phyloP scores from a whole-genome alignment of 2,329 filamentous ascomycete species.

The Magnaporthales sp. region DNA sequence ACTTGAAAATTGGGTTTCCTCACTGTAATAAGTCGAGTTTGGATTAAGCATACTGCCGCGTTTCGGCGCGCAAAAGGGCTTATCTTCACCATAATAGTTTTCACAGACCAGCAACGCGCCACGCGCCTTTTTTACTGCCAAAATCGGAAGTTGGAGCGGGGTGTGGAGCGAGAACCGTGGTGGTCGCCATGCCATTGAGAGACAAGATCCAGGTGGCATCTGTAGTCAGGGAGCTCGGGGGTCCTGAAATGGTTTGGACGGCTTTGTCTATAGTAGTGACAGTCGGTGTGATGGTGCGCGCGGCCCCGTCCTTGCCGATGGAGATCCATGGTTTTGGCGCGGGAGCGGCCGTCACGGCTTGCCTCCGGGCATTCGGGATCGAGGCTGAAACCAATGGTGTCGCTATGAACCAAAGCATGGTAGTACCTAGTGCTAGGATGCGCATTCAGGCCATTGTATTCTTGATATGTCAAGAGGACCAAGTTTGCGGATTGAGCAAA shows the following conservation, averaged over 20 bases:
- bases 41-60: slow-evolving; percentile 18
- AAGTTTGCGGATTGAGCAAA: too few relatives aligned
- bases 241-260: slow-evolving; percentile 17
- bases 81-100: slow-evolving; percentile 14
- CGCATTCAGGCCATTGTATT: background rate
- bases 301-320: slow-evolving; percentile 18
- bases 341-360: background rate
- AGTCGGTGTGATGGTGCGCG: slow-evolving; percentile 19
- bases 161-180: slow-evolving; percentile 15
- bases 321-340: slow-evolving; percentile 19
- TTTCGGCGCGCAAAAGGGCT: slow-evolving; percentile 24
- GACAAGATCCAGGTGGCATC: slow-evolving; percentile 20
- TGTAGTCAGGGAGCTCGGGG: slow-evolving; percentile 13
- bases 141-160: background rate
- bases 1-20: slow-evolving; percentile 5
- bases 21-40: slow-evolving; percentile 24
- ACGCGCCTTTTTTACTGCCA: slow-evolving; percentile 14
- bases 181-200: slow-evolving; percentile 15
- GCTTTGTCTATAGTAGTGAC: slow-evolving; percentile 17
- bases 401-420: background rate
- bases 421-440: background rate
- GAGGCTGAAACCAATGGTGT: background rate
- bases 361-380: background rate
- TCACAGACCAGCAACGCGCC: slow-evolving; percentile 23
- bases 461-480: background rate